Evolutionary conservation across 2,329 filamentous ascomycete genomes (phyloP), one percentile per base, ranked within the genome.

Genomic region (Xylariales sp.): DNA sequence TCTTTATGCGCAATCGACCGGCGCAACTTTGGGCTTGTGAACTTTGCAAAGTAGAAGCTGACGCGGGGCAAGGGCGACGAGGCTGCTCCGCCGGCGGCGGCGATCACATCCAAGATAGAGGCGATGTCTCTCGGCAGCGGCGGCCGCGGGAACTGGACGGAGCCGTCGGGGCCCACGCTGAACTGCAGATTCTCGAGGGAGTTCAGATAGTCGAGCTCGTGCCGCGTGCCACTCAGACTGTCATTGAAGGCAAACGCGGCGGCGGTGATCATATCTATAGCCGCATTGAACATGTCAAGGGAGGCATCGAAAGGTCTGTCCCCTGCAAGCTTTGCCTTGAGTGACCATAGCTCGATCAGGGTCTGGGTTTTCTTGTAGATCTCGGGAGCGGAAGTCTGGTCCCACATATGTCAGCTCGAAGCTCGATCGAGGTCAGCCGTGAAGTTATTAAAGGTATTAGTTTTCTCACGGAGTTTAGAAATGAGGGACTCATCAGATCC

Each of bases 401-500:
- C n/a, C n/a, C n/a, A n/a, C n/a, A n/a, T n/a, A n/a, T n/a, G n/a
- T n/a, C n/a, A n/a, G n/a, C n/a, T n/a, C n/a, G n/a, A n/a, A n/a
- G n/a, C n/a, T n/a, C n/a, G n/a, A n/a, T n/a, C n/a, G n/a, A n/a
- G n/a, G n/a, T n/a, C n/a, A n/a, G n/a, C n/a, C n/a, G n/a, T n/a
- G n/a, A n/a, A n/a, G n/a, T n/a, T n/a, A n/a, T n/a, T n/a, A n/a
- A n/a, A n/a, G n/a, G n/a, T n/a, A n/a, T n/a, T n/a, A n/a, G n/a
- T n/a, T n/a, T n/a, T n/a, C n/a, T n/a, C n/a, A n/a, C n/a, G n/a
- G n/a, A n/a, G 29, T 59, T 47, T 15, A 66, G 42, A 34, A 66
- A 65, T 8, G 35, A 47, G 0, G 60, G 56, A 3, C 59, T 50
- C 63, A 66, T 63, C 6, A 65, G 45, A 28, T 65, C 62, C 29